Evolutionary conservation across 1,284 basidiomycete genomes (phyloP), one percentile per base, ranked within the genome.

Genomic region (Meira nashicola): DNA sequence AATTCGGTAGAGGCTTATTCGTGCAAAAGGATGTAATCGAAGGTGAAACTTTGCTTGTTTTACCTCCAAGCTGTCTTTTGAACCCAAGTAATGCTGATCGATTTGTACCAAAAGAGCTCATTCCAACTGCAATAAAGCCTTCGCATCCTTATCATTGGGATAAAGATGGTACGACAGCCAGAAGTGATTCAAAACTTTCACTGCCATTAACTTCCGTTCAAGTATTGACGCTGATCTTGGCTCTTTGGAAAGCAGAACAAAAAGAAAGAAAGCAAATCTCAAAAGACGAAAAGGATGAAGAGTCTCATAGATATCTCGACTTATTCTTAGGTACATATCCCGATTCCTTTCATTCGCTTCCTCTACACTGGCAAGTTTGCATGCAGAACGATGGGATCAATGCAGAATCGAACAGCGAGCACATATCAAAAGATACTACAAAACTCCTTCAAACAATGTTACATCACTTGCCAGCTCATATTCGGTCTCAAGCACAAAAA

Each of bases 311-410:
- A 19, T 21, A 23, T 19, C n/a, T 48, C n/a, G 46, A 48, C 17
- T n/a, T 21, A 15, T 19, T 55, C 17, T n/a, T 55, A 33, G 17
- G 40, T n/a, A 54, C 56, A 14, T 52, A 54, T 25, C 56, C 56
- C 2, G 8, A 6, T 6, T 17, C n/a, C 1, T 58, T 49, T 23
- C n/a, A 9, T 17, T 38, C 56, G 21, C 39, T 43, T 19, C 56
- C 56, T 14, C n/a, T 58, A 7, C 57, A 41, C 15, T 58, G 56
- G 56, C 33, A 49, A 21, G 21, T 58, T 23, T 33, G 19, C 12
- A 10, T 37, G 17, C 46, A 52, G 11, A 7, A 43, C 37, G 15
- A 53, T n/a, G 28, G 8, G 5, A 19, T 41, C 50, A 25, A 23
- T 37, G 28, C 28, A 33, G 28, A 33, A 33, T 33, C 8, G n/a